phyloP scores from a whole-genome alignment of 768 basidiomycete genomes.

The Floccularia luteovirens region DNA sequence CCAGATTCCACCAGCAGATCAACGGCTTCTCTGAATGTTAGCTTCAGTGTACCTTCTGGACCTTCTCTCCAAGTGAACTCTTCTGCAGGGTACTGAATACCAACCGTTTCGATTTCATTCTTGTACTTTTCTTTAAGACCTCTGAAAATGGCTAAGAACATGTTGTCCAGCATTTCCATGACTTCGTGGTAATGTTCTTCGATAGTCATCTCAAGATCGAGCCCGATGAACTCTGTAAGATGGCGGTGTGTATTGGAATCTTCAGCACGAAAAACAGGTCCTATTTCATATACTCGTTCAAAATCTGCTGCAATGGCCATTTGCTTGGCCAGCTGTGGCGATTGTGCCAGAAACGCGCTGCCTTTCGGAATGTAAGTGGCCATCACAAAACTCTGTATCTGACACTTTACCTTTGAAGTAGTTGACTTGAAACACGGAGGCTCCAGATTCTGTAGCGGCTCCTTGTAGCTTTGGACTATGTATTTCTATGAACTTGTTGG shows the following conservation, averaged over 20 bases:
- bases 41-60: conserved; percentile 77
- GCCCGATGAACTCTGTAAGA: conserved; percentile 96
- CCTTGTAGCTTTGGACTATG: conserved; percentile 97
- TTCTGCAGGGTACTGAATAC: conserved; percentile 89
- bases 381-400: background rate
- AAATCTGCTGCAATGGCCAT: conserved; percentile 99
- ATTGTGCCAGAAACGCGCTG: conserved; percentile 89
- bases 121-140: conserved; percentile 70
- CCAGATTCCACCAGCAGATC: conserved; percentile 85
- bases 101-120: conserved; percentile 76
- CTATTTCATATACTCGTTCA: conserved; percentile 97
- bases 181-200: conserved; percentile 99
- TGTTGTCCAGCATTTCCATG: conserved; percentile 81
- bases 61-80: conserved; percentile 94
- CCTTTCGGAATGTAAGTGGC: conserved; percentile 34
- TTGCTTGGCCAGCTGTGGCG: conserved; percentile 96
- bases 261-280: conserved; percentile 94
- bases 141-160: conserved; percentile 83
- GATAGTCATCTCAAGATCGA: conserved; percentile 98
- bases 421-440: conserved; percentile 94
- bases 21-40: conserved; percentile 85
- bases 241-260: conserved; percentile 97
- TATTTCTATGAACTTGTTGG: conserved; percentile 83
- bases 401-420: conserved; percentile 82
- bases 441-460: conserved; percentile 94